Base-by-base conservation (phyloP, 306 rosid species). In the Astragalus glycyphyllos region DNA sequence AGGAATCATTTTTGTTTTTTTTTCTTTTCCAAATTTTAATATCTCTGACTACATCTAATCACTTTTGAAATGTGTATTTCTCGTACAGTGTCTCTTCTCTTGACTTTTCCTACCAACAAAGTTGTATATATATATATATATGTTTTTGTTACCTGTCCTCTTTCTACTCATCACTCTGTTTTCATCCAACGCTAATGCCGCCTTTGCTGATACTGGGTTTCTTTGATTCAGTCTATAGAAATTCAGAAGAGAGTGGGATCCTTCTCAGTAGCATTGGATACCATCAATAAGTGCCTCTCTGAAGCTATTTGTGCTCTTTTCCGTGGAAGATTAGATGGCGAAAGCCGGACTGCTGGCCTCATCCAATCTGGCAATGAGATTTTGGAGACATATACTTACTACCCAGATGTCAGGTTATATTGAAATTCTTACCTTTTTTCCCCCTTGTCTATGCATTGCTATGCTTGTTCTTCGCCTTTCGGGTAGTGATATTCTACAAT, bases 261-360 rank as follows among this genome's bases (percentile, higher is more conserved):
- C 68, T 91, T 94, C 79, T 94, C 99, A 58, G 79, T 82, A 89
- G 99, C 99, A 9, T 71, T 94, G 80, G 92, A 94, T 79, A 91
- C 96, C 51, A 91, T 89, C 82, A 94, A 91, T 68, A 94, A 85
- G 86, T 94, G 97, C 83, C 90, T 94, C 61, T 89, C 99, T 20
- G 97, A 94, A 82, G 96, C 99, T 66, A 82, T 94, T 67, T 91
- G 96, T 64, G 83, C 97, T 58, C 78, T 94, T 60, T 87, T 92
- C 83, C 96, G 92, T 65, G 99, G 99, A 75, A 89, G 92, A 81
- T 77, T 84, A 77, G 99, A 94, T 76, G 99, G 97, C 4, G 99
- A 94, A 75, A 94, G 97, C 76, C 88, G 72, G 60, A 94, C 96
- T 54, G 88, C 97, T 60, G 91, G 95, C 42, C 87, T 94, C 64